Percentiles rank a stretch among this genome's conserved stretches.
phyloP scores from a whole-genome alignment of 768 basidiomycete species.

The Termitomyces sp. region DNA sequence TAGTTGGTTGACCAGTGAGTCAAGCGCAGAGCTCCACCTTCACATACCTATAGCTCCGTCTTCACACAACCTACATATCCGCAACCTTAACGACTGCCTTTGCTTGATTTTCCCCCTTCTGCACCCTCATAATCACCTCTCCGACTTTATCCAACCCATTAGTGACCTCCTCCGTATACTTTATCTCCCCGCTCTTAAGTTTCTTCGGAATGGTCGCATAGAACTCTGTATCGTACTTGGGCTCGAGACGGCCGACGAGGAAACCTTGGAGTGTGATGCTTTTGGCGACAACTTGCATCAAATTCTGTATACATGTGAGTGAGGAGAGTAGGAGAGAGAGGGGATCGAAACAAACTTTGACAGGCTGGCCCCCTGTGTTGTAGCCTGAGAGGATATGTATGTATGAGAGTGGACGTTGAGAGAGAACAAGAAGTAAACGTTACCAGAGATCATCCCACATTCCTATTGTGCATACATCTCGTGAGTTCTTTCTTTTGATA shows the following conservation, averaged over 20 bases:
- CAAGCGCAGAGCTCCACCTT: background rate
- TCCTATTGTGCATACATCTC: constrained; percentile 18
- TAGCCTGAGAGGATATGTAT: constrained; percentile 17
- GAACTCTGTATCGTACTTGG: constrained; percentile 37
- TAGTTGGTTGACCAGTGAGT: too few relatives aligned
- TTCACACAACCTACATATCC: constrained; percentile 8
- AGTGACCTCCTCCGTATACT: constrained; percentile 39
- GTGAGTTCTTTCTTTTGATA: background rate
- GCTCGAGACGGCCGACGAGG: constrained; percentile 23
- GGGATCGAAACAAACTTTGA: constrained; percentile 5
- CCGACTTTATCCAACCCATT: constrained; percentile 36
- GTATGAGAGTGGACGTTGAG: background rate
- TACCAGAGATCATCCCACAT: constrained; percentile 34
- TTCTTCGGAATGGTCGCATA: constrained; percentile 31
- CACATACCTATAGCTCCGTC: background rate
- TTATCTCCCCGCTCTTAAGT: constrained; percentile 40
- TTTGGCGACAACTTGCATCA: constrained; percentile 32
- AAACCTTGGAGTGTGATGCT: constrained; percentile 34
- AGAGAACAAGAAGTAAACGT: background rate
- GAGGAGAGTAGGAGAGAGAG: too few relatives aligned
- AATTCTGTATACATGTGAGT: constrained; percentile 23
- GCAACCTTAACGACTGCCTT: constrained; percentile 30
- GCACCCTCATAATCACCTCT: constrained; percentile 26
- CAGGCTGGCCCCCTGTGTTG: constrained; percentile 22
- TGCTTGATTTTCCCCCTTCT: constrained; percentile 28